These are phyloP conservation scores for Citrullus amarus DNA, from an alignment of 306 rosid species.

Conservation along the genomic window DNA sequence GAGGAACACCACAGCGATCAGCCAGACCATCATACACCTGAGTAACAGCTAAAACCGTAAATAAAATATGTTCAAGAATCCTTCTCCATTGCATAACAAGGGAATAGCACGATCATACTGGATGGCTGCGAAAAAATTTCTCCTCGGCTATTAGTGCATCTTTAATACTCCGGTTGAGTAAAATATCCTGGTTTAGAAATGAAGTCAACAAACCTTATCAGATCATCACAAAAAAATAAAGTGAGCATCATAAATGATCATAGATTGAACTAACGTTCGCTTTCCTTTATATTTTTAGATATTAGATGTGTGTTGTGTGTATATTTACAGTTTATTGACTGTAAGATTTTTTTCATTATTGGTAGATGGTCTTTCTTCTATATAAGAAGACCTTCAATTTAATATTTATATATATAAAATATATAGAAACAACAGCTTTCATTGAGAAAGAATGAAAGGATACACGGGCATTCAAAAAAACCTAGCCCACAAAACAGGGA, in stretches of 20 bases:
- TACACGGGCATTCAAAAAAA: too few species aligned
- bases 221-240: not conserved
- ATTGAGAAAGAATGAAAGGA: too few species aligned
- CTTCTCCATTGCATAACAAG: constrained; percentile 8
- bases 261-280: not conserved
- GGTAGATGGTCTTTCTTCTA: too few species aligned
- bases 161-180: constrained; percentile 69
- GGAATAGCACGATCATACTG: constrained; percentile 46
- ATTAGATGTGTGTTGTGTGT: too few species aligned
- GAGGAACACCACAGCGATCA: constrained; percentile 94
- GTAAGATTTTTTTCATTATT: too few species aligned
- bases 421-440: too few species aligned
- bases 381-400: too few species aligned
- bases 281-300: too few species aligned
- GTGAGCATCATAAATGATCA: not conserved
- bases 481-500: too few species aligned
- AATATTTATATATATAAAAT: too few species aligned
- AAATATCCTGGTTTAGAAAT: constrained; percentile 61
- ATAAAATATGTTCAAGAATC: not conserved
- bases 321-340: too few species aligned
- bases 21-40: constrained; percentile 84
- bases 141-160: constrained; percentile 93
- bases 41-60: constrained; percentile 13
- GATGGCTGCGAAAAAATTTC: constrained; percentile 80
- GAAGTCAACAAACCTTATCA: constrained; percentile 16